Conservation (phyloP, 106 monocot genomes). For the Triglochin maritima region DNA sequence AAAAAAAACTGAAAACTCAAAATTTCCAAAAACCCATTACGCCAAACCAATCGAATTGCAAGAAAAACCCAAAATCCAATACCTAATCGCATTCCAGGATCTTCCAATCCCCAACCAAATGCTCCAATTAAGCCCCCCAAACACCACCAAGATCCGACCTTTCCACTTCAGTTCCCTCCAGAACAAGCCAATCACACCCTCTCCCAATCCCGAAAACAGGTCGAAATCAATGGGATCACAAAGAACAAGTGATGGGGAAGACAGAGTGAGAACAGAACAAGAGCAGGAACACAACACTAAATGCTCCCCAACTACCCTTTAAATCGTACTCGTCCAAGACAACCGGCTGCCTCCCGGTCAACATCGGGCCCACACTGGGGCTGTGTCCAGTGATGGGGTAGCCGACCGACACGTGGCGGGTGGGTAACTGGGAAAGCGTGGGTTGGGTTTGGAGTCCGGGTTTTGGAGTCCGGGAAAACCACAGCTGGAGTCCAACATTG, state of each 20-base stretch:
- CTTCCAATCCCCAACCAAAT: not conserved
- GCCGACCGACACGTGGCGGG: not conserved
- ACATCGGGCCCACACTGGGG: not conserved
- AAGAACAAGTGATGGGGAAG: constrained; percentile 1
- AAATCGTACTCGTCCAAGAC: too few relatives aligned
- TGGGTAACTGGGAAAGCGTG: not conserved
- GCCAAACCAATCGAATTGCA: too few relatives aligned
- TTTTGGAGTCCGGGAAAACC: constrained; percentile 2
- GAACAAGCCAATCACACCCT: not conserved
- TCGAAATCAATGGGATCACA: not conserved
- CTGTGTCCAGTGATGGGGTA: not conserved
- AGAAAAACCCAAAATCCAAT: too few relatives aligned
- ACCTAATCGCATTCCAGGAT: constrained; percentile 3
- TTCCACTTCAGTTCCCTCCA: not conserved
- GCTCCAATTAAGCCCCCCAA: too few relatives aligned
- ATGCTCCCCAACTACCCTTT: constrained; percentile 32
- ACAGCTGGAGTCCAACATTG: constrained; percentile 8
- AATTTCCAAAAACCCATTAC: too few relatives aligned
- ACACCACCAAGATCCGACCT: not conserved
- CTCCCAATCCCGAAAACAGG: too few relatives aligned
- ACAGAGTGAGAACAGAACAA: too few relatives aligned
- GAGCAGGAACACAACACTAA: constrained; percentile 8
- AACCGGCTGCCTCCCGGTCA: not conserved
- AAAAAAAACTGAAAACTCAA: too few relatives aligned
- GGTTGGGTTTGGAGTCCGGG: constrained; percentile 7